Evolutionary conservation across 164 flowering plant species (phyloP).

Genomic region (Platanus orientalis): DNA sequence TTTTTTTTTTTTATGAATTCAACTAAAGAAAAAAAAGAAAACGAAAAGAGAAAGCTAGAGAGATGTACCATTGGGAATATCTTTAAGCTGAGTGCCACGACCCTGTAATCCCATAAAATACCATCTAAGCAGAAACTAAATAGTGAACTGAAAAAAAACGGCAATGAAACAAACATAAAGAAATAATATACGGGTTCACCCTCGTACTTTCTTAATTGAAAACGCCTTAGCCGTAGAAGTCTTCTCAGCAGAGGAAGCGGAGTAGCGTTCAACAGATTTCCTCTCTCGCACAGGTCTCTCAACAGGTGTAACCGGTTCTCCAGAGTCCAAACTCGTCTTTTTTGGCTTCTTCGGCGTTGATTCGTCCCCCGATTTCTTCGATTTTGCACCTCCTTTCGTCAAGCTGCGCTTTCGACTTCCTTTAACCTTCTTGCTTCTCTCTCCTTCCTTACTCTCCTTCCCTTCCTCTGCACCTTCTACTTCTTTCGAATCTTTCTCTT

Average conservation of each 20-base stretch:
- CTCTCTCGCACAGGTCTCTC: constrained; percentile 41
- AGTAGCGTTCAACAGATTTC: constrained; percentile 64
- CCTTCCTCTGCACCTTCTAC: constrained; percentile 18
- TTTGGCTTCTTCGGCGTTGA: constrained; percentile 5
- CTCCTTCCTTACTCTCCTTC: constrained; percentile 9
- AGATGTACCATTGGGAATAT: constrained; percentile 74
- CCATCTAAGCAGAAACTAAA: not conserved
- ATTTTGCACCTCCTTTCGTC: constrained; percentile 1
- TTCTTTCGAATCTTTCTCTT: constrained; percentile 5
- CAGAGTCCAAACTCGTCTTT: not conserved
- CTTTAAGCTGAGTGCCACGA: constrained; percentile 60
- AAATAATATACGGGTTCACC: not conserved
- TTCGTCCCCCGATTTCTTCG: constrained; percentile 3
- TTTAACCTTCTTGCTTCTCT: constrained; percentile 6
- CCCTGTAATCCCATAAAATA: constrained; percentile 43
- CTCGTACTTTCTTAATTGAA: constrained; percentile 58
- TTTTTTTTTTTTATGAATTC: too few relatives aligned
- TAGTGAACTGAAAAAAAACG: not conserved
- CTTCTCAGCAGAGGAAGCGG: constrained; percentile 29
- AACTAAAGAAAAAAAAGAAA: too few relatives aligned
- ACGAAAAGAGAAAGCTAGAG: not conserved
- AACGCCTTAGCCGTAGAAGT: constrained; percentile 33
- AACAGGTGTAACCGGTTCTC: constrained; percentile 14
- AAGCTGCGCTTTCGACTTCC: constrained; percentile 5
- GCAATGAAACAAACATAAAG: not conserved